A percentile compares a stretch with the other conserved stretches of the same genome.
These are phyloP conservation scores for Ceratocystis ficicola DNA, from an alignment of 2,329 filamentous ascomycete genomes.

Conservation along the genomic window DNA sequence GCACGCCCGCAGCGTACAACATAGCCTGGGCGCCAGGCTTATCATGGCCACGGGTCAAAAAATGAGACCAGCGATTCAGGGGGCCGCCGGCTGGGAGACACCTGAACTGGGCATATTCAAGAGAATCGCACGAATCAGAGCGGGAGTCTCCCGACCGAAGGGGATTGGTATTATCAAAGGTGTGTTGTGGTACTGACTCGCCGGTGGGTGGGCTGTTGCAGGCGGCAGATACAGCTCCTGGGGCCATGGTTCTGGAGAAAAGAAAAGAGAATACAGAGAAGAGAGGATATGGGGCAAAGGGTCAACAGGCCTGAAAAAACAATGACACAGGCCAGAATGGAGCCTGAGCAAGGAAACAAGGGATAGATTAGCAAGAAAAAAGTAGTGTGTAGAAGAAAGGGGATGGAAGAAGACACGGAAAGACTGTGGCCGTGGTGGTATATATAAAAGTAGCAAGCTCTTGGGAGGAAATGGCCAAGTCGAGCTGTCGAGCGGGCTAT, in stretches of 20 bases:
- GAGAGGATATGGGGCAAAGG: slow-evolving; percentile 1
- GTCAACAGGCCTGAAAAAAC: background rate
- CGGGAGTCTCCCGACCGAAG: slow-evolving; percentile 2
- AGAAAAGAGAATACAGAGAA: slow-evolving; percentile 1
- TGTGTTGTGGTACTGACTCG: slow-evolving; percentile 1
- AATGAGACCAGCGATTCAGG: slow-evolving; percentile 77
- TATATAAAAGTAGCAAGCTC: background rate
- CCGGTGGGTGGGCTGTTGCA: background rate
- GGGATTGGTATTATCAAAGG: slow-evolving; percentile 1
- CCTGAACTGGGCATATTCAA: slow-evolving; percentile 43
- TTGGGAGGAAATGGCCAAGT: background rate
- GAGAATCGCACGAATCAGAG: background rate
- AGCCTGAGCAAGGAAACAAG: background rate
- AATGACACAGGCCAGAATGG: slow-evolving; percentile 11
- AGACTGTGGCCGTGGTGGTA: background rate
- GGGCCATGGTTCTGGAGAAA: slow-evolving; percentile 7
- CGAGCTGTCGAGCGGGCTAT: background rate
- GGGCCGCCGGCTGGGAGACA: slow-evolving; percentile 40
- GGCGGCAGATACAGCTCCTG: slow-evolving; percentile 4
- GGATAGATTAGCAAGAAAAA: background rate
- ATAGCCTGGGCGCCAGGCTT: slow-evolving; percentile 91
- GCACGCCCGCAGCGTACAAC: slow-evolving; percentile 87
- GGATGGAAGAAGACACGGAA: background rate
- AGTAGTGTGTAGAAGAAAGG: background rate
- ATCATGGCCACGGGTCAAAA: slow-evolving; percentile 73